Evolutionary conservation across 116 monocot genomes (phyloP), one percentile per base, ranked within the genome.

Genomic region (Cymodocea nodosa): DNA sequence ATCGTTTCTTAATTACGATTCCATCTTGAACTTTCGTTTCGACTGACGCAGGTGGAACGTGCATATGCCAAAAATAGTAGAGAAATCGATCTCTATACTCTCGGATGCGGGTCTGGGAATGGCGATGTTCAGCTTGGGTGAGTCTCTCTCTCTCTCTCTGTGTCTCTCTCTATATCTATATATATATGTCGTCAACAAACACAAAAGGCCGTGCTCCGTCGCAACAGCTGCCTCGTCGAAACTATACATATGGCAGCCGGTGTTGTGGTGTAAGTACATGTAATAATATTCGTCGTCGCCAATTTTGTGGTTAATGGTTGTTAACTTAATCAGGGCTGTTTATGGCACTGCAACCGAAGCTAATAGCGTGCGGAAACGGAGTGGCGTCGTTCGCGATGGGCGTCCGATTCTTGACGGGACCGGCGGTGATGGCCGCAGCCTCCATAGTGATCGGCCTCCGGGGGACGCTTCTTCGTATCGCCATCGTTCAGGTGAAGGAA

Each of bases 51-150:
- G 93, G 77, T 93, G 93, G 93, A 65, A 93, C 50, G 70, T 93
- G 34, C 57, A 67, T 17, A 85, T 93, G 93, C 93, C 93, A 25
- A 83, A 70, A 58, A 78, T 93, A 15, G 66, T 93, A 23, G 81
- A 73, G 77, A 86, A 89, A 71, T 93, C 93, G n/a, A 89, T 93
- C 61, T 77, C 85, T 23, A 89, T 93, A 23, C 78, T 93, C 14
- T 88, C 89, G 17, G 86, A 93, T 36, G 89, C 89, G 4, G 93
- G 89, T 5, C 86, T 89, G 4, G 93, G 93, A 15, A 89, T 89
- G 89, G 93, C 93, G 16, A 93, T 93, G 93, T 93, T 89, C 50
- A 89, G 89, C 63, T 70, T 93, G 55, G 93, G 93, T 93, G 35
- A 36, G 81, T 74, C n/a, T n/a, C n/a, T n/a, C n/a, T n/a, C n/a